Conservation (phyloP, 257 asterid species). For the Linaria vulgaris region DNA sequence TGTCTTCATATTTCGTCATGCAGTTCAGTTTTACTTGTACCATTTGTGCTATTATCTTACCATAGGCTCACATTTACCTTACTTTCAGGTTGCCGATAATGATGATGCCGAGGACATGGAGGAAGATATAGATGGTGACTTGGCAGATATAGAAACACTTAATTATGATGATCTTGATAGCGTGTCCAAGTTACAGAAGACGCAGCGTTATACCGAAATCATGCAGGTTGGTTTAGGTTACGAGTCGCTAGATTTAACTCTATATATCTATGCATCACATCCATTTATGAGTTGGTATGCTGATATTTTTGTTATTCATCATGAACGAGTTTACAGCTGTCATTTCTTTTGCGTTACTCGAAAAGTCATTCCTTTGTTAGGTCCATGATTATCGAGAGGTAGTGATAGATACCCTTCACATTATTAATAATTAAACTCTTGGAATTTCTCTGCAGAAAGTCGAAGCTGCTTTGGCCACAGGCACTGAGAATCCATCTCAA, state of each 20-base stretch:
- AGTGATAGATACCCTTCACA: neutral
- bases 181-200: slow-evolving; percentile 83
- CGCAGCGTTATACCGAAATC: slow-evolving; percentile 69
- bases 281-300: slow-evolving; percentile 16
- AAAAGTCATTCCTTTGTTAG: slow-evolving; percentile 26
- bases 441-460: slow-evolving; percentile 64
- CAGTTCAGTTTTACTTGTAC: slow-evolving; percentile 9
- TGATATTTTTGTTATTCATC: slow-evolving; percentile 28
- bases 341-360: neutral
- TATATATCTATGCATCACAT: neutral
- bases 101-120: slow-evolving; percentile 71
- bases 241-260: neutral
- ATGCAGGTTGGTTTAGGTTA: slow-evolving; percentile 60
- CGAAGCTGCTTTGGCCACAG: slow-evolving; percentile 75
- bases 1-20: slow-evolving; percentile 13
- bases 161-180: slow-evolving; percentile 91
- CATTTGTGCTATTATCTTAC: slow-evolving; percentile 1
- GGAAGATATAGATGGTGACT: slow-evolving; percentile 85
- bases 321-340: slow-evolving; percentile 6
- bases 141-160: slow-evolving; percentile 87
- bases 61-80: slow-evolving; percentile 16
- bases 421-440: slow-evolving; percentile 6
- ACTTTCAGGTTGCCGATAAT: slow-evolving; percentile 62
- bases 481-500: slow-evolving; percentile 48
- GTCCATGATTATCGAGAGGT: slow-evolving; percentile 25